Evolutionary conservation across 768 basidiomycete species (phyloP).

Genomic region (Collybia sp.): DNA sequence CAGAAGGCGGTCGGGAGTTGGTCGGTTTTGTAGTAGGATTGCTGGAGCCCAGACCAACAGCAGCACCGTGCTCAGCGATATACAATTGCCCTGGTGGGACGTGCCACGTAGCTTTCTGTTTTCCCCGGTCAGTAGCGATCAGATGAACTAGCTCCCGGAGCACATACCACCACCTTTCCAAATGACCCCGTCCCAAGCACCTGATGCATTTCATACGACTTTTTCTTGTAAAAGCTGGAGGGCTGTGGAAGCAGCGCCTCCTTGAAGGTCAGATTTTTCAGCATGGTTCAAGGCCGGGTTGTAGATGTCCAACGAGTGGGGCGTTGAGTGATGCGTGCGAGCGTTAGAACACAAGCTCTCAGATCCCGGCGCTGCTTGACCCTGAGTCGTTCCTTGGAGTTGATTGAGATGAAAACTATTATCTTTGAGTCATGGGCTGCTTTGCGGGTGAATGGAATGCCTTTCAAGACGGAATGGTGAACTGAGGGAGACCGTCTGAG

Average conservation of each 20-base stretch:
- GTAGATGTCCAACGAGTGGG: neutral
- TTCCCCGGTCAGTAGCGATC: neutral
- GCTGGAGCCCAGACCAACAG: conserved; percentile 23
- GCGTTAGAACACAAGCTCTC: neutral
- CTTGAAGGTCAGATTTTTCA: conserved; percentile 39
- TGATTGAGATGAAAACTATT: too few relatives aligned
- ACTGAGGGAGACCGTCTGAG: too few relatives aligned
- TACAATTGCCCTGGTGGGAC: conserved; percentile 58
- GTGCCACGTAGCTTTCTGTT: conserved; percentile 76
- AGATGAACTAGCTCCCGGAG: neutral
- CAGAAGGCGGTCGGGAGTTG: conserved; percentile 13
- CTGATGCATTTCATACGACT: conserved; percentile 67
- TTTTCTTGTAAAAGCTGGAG: conserved; percentile 84
- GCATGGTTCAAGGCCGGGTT: conserved; percentile 12
- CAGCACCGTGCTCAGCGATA: conserved; percentile 56
- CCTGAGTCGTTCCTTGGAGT: too few relatives aligned
- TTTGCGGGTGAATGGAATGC: too few relatives aligned
- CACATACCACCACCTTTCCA: conserved; percentile 78
- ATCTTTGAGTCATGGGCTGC: too few relatives aligned
- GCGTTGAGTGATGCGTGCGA: neutral
- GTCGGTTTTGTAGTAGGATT: conserved; percentile 12
- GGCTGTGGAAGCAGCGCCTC: conserved; percentile 78
- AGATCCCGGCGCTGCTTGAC: too few relatives aligned
- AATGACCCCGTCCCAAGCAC: conserved; percentile 82
- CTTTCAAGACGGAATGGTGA: too few relatives aligned